Evolutionary conservation across 305 asterid genomes (phyloP).

Genomic region (Petunia hybrid): DNA sequence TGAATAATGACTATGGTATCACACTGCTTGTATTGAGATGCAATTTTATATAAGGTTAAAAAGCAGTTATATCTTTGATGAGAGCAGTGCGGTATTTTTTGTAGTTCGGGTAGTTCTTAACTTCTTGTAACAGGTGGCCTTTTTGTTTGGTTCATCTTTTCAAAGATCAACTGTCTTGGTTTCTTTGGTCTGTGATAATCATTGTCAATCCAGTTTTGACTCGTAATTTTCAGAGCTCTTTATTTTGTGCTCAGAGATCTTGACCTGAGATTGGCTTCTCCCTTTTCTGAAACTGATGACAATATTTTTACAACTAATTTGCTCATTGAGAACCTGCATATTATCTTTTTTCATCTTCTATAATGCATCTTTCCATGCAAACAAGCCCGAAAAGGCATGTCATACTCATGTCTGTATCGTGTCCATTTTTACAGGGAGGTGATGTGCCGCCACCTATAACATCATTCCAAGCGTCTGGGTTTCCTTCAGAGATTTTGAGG

Average conservation of each 20-base stretch:
- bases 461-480: slow-evolving; percentile 79
- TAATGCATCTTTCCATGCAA: slow-evolving; percentile 21
- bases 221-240: background rate
- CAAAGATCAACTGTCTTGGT: background rate
- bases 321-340: slow-evolving; percentile 12
- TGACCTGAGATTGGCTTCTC: slow-evolving; percentile 26
- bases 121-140: slow-evolving; percentile 5
- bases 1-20: background rate
- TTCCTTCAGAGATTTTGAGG: slow-evolving; percentile 80
- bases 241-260: slow-evolving; percentile 23
- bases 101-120: background rate
- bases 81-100: slow-evolving; percentile 1
- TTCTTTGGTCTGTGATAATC: slow-evolving; percentile 26
- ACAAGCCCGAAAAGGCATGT: slow-evolving; percentile 22
- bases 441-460: slow-evolving; percentile 82
- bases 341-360: slow-evolving; percentile 19
- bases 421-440: slow-evolving; percentile 66
- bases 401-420: slow-evolving; percentile 17
- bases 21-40: background rate
- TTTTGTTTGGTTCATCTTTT: slow-evolving; percentile 3
- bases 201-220: background rate
- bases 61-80: slow-evolving; percentile 6
- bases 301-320: background rate
- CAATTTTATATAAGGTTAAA: background rate
- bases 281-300: background rate